Base-by-base conservation (phyloP, 306 rosid genomes). In the Senna siamea region DNA sequence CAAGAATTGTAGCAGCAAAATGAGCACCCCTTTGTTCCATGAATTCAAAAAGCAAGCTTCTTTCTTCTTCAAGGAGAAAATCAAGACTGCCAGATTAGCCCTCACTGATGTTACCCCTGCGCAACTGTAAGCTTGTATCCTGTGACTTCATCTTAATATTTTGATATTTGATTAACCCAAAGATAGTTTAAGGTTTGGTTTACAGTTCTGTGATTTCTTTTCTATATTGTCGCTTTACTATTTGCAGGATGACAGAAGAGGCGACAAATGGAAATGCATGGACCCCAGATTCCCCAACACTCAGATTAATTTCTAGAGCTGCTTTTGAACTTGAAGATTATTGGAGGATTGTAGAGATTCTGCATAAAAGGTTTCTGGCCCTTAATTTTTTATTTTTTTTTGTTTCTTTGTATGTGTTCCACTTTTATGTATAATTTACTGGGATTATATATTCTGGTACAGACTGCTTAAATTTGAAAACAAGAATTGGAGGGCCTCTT, bases 91-190 rank as follows among this genome's bases (percentile, higher is more conserved):
- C 15, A 87, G 96, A 77, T 78, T 92, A 55, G 92, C 92, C 38
- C 90, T 92, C 74, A 89, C 96, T 1, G 90, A 90, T 87, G 96
- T 90, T 38, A 92, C 98, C 60, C 84, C 89, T 0, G 86, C 94
- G 44, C 76, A 92, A 66, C 64, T 92, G 94, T 92, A 81, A 90
- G 83, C 23, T 60, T 18, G 12, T 14, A 23, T 6, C 32, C 19
- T 37, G 12, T 47, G 58, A 34, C 20, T 40, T 30, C 23, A 44
- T 72, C 40, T 9, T 59, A n/a, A 48, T 35, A 55, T 67, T 80
- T 66, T 71, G 30, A 26, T 26, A n/a, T 43, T 55, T 59, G 22
- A 64, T 5, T 63, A 18, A 30, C 19, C 37, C 18, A 76, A 43
- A 43, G 58, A 3, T 20, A 57, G 15, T 51, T 56, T 41, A 13